Evolutionary conservation across 805 yeast genomes (phyloP), one percentile per base, ranked within the genome.

Genomic region (Candida qinlingensis): DNA sequence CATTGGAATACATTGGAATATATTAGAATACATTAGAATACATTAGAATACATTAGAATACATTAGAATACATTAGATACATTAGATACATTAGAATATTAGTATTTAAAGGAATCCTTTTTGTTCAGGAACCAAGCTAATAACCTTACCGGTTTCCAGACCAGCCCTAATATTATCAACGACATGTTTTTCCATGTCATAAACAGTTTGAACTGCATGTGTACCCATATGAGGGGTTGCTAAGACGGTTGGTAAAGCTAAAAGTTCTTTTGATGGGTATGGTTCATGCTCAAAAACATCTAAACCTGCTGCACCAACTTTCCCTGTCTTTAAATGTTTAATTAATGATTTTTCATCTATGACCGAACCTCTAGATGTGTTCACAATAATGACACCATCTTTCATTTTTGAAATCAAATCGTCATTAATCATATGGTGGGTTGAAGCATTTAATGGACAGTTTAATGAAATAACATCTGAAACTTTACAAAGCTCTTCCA

Each of bases 161-260:
- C 56, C 72, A 9, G 60, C 49, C 34, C 59, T 60, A 13, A 78
- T 72, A 54, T 74, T 74, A 12, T 64, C 65, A 37, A 70, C 66
- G 6, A 67, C 72, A 62, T 69, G 70, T 44, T 62, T 65, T 59
- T 74, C 70, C 41, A 75, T 65, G 42, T 64, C 65, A 41, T 67
- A 62, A 42, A 63, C 70, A 43, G 71, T 73, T 45, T 71, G 72
- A 19, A 56, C 59, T 0, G 83, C 77, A 13, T 79, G 72, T 26
- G 83, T 79, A 1, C 82, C 85, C 37, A 79, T 59, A 59, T 81
- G 86, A 1, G 86, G 86, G 7, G 82, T 75, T 49, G 76, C 59
- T 2, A 75, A 55, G 13, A 76, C 79, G 55, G 75, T 79, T 38
- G 56, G 54, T 40, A 67, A 48, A 6, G 49, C 48, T 12, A 53